Conservation (phyloP, 2,329 filamentous ascomycete species). For the Aspergillus tanneri region DNA sequence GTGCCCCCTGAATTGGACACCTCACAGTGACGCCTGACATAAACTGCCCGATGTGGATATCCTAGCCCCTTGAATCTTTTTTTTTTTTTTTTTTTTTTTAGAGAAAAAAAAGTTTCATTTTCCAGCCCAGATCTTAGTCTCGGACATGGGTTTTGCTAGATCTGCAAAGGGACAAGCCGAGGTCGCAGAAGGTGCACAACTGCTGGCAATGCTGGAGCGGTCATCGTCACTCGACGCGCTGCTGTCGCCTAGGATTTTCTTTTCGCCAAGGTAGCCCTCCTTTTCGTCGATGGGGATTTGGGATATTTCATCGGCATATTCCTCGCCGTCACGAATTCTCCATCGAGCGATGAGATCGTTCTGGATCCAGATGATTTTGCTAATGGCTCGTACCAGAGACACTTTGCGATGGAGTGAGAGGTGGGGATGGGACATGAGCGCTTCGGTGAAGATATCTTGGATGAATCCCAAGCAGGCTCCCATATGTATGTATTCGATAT, state of each 20-base stretch:
- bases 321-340: conserved; percentile 69
- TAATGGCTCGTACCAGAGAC: conserved; percentile 70
- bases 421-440: conserved; percentile 68
- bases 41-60: neutral
- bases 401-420: conserved; percentile 68
- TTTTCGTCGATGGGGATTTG: conserved; percentile 51
- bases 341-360: conserved; percentile 84
- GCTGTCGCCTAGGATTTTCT: conserved; percentile 50
- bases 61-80: neutral
- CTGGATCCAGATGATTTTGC: conserved; percentile 84
- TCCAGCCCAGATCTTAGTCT: conserved; percentile 34
- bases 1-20: conserved; percentile 2
- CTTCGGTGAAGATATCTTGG: conserved; percentile 74
- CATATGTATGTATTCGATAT: conserved; percentile 79
- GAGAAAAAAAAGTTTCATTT: too few relatives aligned
- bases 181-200: conserved; percentile 18
- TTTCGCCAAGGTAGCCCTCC: conserved; percentile 65
- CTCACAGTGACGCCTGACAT: conserved; percentile 1
- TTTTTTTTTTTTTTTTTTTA: too few relatives aligned
- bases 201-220: conserved; percentile 28
- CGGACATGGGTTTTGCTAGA: conserved; percentile 21
- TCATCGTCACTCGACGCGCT: conserved; percentile 31
- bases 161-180: conserved; percentile 34
- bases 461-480: conserved; percentile 71
- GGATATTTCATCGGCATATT: conserved; percentile 50